A percentile compares a stretch with the other conserved stretches of the same genome.
phyloP scores from a whole-genome alignment of 2,329 filamentous ascomycete genomes.

The Aureobasidium mangrovei region DNA sequence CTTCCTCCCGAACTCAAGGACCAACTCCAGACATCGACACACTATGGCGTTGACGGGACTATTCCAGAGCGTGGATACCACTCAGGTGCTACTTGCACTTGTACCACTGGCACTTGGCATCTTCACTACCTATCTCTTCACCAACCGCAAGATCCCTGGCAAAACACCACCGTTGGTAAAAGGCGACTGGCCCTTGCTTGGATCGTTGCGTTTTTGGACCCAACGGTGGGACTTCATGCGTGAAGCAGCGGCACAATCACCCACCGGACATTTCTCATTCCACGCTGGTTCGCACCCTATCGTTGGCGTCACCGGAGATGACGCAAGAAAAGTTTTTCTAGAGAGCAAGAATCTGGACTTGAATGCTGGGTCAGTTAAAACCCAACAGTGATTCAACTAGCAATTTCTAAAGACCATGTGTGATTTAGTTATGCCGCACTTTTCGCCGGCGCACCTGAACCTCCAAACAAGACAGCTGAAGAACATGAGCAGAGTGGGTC shows the following conservation, averaged over 20 bases:
- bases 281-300: constrained; percentile 39
- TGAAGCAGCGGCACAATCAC: constrained; percentile 24
- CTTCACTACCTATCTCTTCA: constrained; percentile 15
- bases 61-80: background rate
- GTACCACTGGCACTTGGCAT: background rate
- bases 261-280: constrained; percentile 42
- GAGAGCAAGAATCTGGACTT: constrained; percentile 39
- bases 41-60: constrained; percentile 1
- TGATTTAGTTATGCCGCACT: constrained; percentile 8
- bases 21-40: background rate
- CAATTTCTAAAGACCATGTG: constrained; percentile 20
- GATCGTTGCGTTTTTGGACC: constrained; percentile 40
- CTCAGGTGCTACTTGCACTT: background rate
- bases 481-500: background rate
- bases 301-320: constrained; percentile 37
- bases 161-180: constrained; percentile 20
- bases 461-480: background rate
- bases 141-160: constrained; percentile 20
- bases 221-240: constrained; percentile 38
- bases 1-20: background rate
- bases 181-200: constrained; percentile 34
- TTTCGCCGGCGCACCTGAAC: constrained; percentile 7
- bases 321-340: constrained; percentile 37
- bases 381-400: background rate
- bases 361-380: constrained; percentile 31